Percentiles rank a stretch among this genome's conserved stretches.
Evolutionary conservation across 164 flowering plant species (phyloP).

Genomic region (Magnolia sinica): DNA sequence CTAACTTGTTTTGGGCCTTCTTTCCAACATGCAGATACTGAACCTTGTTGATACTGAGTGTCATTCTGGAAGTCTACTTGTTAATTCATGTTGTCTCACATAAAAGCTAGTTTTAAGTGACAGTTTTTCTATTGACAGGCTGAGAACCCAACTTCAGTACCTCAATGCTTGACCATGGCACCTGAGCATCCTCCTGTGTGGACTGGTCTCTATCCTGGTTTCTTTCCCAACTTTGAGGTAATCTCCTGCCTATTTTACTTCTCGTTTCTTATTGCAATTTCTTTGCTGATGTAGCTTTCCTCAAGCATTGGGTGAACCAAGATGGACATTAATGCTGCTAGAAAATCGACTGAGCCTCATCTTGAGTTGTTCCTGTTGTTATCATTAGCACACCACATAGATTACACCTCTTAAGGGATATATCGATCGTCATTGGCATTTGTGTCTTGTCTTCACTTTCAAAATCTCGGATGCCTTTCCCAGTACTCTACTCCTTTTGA

Average conservation of each 20-base stretch:
- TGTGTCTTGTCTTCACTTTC: background rate
- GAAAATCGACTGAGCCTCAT: too few relatives aligned
- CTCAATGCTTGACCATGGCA: constrained; percentile 29
- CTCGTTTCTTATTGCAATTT: background rate
- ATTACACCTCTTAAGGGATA: background rate
- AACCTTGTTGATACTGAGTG: background rate
- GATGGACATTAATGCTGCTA: background rate
- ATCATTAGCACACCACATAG: too few relatives aligned
- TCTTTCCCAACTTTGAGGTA: constrained; percentile 53
- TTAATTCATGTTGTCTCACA: background rate
- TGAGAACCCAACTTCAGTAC: constrained; percentile 25
- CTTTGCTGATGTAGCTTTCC: background rate
- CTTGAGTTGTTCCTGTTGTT: too few relatives aligned
- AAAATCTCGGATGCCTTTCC: background rate
- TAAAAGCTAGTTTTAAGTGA: background rate
- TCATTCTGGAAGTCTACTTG: background rate
- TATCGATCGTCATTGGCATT: background rate
- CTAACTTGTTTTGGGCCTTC: background rate
- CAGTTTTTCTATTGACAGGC: constrained; percentile 23
- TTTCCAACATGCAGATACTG: background rate
- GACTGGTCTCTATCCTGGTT: constrained; percentile 36
- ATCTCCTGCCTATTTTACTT: background rate
- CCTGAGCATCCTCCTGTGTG: constrained; percentile 31
- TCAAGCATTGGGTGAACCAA: background rate
- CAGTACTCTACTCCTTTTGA: background rate